Evolutionary conservation across 768 basidiomycete genomes (phyloP), one percentile per base, ranked within the genome.

Genomic region (Botryobasidium botryosum): DNA sequence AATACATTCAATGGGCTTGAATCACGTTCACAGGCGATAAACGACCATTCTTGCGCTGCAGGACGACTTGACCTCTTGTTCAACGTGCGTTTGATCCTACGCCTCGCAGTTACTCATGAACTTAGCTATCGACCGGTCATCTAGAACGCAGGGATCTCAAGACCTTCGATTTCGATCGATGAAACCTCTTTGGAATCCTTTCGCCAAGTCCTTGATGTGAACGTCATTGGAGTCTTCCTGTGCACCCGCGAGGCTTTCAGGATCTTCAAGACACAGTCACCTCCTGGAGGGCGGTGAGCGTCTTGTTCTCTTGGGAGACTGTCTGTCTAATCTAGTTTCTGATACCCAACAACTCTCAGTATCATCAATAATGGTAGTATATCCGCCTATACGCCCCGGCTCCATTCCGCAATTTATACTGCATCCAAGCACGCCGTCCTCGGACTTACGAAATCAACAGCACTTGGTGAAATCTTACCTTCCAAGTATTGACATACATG

Each of bases 341-440:
- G 17, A 20, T n/a, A 12, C 21, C 37, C 35, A 6, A 23, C 23
- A 17, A 13, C 35, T 36, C 6, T 35, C 1, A 70, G 82, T 17
- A 80, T 88, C 50, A 79, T 91, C 61, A 86, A 87, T 63, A 86
- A 88, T 52, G 85, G 84, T 1, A 80, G 76, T n/a, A 64, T 84
- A 20, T 69, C 78, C 1, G 79, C 81, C 0, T 71, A 78, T 49
- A 64, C 71, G 3, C 80, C 83, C 1, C 69, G 80, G n/a, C 77
- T 76, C 1, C 59, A 72, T 52, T 64, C 71, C 1, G 58, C 58
- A 20, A 67, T 83, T 0, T 90, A 90, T 57, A 78, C 80, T 0
- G 64, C 71, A 42, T 77, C 81, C 10, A 91, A 90, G 59, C 84
- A 87, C 55, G 85, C 79, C 5, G 73, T 88, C 36, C 57, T 64